Conservation (phyloP, 768 basidiomycete genomes). For the Exidia glandulosa region DNA sequence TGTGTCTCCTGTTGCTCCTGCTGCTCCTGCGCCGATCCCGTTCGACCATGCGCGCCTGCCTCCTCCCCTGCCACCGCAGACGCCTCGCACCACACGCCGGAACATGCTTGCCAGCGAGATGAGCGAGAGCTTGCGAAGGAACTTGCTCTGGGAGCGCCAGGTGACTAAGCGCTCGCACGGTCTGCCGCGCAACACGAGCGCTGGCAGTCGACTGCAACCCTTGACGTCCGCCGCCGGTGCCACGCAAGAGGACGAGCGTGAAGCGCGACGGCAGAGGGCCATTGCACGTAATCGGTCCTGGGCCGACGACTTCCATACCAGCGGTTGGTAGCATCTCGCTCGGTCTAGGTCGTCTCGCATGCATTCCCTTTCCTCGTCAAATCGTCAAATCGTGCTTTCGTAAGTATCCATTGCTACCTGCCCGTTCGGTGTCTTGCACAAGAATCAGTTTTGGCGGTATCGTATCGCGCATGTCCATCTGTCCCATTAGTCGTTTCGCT, state of each 20-base stretch:
- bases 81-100: conserved; percentile 75
- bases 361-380: no score
- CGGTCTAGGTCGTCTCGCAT: background rate
- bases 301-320: background rate
- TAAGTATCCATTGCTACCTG: no score
- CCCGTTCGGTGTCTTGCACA: no score
- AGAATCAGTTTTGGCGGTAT: no score
- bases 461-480: no score
- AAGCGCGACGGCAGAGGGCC: background rate
- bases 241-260: background rate
- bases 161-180: background rate
- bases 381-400: no score
- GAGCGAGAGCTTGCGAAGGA: conserved; percentile 70
- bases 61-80: conserved; percentile 50
- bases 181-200: background rate
- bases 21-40: conserved; percentile 43
- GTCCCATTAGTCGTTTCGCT: no score
- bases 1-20: no score
- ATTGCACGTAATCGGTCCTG: background rate
- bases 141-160: conserved; percentile 58
- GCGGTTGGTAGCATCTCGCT: background rate
- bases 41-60: conserved; percentile 69
- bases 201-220: background rate
- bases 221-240: background rate
- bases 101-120: conserved; percentile 79